Percentiles rank a stretch among this genome's conserved stretches.
Evolutionary conservation across 2,329 filamentous ascomycete genomes (phyloP).

Genomic region (Aspergillus terreus): DNA sequence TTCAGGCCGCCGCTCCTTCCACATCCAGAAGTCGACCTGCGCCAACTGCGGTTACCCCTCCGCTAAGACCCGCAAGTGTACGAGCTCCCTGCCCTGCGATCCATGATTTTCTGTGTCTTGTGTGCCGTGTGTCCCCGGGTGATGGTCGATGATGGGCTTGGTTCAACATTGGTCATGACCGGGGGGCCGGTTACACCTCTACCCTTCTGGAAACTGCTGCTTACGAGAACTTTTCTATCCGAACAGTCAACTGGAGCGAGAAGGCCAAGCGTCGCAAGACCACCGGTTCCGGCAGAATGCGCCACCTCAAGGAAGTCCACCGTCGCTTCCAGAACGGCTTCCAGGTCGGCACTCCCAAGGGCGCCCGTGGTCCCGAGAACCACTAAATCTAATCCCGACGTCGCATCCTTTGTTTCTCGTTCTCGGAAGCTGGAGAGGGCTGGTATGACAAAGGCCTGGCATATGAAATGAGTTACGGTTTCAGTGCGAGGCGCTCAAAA

Average conservation of each 20-base stretch:
- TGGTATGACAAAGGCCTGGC: constrained; percentile 37
- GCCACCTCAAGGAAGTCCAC: constrained; percentile 87
- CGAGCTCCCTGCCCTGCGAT: constrained; percentile 38
- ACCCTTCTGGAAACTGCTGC: constrained; percentile 14
- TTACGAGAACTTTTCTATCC: constrained; percentile 23
- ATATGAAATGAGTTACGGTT: constrained; percentile 30
- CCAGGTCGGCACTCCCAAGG: constrained; percentile 84
- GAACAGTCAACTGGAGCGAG: constrained; percentile 96
- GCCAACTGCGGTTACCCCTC: constrained; percentile 92
- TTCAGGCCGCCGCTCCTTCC: constrained; percentile 88
- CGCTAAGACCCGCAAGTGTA: constrained; percentile 99
- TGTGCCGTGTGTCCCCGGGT: constrained; percentile 8
- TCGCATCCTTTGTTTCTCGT: constrained; percentile 30
- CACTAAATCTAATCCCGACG: constrained; percentile 38
- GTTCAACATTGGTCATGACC: neutral
- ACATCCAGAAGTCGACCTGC: constrained; percentile 99
- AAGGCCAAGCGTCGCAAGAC: constrained; percentile 99
- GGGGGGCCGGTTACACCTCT: neutral
- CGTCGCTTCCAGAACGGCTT: constrained; percentile 98
- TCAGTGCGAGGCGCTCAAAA: constrained; percentile 30
- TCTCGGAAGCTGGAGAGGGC: constrained; percentile 36
- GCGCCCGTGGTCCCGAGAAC: constrained; percentile 63
- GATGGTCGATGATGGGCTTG: constrained; percentile 6
- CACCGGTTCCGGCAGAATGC: constrained; percentile 92
- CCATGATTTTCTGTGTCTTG: neutral